phyloP scores from a whole-genome alignment of 805 yeast genomes.

The Candida multigemmis region DNA sequence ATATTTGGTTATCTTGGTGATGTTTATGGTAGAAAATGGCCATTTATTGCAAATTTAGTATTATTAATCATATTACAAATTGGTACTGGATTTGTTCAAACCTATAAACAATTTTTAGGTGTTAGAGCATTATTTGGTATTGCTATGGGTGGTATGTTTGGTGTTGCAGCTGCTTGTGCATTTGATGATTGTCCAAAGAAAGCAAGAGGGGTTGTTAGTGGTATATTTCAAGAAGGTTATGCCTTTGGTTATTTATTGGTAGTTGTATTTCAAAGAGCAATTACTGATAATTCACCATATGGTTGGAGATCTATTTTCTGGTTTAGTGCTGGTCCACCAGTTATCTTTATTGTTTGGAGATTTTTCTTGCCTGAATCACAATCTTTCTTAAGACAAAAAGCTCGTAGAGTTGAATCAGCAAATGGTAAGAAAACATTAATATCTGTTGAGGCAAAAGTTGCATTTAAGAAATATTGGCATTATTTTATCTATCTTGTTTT shows the following conservation, averaged over 20 bases:
- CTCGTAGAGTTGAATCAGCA: constrained; percentile 8
- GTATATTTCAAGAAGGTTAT: constrained; percentile 48
- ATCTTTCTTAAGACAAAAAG: constrained; percentile 30
- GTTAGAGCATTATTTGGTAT: constrained; percentile 60
- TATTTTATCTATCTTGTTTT: constrained; percentile 20
- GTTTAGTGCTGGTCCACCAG: constrained; percentile 65
- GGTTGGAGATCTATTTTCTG: constrained; percentile 69
- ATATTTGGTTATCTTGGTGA: constrained; percentile 57
- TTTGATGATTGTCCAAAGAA: constrained; percentile 53
- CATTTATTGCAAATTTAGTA: constrained; percentile 44
- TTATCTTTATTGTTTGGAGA: constrained; percentile 51
- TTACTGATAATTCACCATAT: constrained; percentile 34
- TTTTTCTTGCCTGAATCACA: constrained; percentile 52
- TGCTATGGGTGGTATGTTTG: constrained; percentile 67
- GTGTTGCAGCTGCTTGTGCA: constrained; percentile 57
- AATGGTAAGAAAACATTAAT: constrained; percentile 6
- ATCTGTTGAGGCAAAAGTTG: neutral
- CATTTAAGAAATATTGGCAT: constrained; percentile 30
- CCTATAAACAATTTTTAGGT: constrained; percentile 48
- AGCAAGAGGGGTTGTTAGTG: constrained; percentile 56
- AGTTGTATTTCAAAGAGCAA: constrained; percentile 57
- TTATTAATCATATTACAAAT: constrained; percentile 50
- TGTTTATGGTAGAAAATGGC: constrained; percentile 59
- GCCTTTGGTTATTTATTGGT: constrained; percentile 62
- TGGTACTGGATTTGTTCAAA: constrained; percentile 58